phyloP scores from a whole-genome alignment of 2,329 filamentous ascomycete genomes.

The Ambrosiella cleistominuta region DNA sequence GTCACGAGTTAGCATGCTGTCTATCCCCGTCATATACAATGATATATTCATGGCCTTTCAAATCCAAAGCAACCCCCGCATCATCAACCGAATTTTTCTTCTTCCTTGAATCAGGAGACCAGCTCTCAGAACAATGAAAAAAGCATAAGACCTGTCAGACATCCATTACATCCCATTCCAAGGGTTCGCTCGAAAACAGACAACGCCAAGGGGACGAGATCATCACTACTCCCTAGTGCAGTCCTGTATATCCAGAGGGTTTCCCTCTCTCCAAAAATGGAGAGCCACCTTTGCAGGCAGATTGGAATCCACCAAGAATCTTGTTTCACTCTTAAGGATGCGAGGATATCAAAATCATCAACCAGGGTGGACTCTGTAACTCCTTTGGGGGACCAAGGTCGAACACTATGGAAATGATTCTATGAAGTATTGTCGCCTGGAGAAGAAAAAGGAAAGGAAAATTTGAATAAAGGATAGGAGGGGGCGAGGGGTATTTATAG shows the following conservation, averaged over 20 bases:
- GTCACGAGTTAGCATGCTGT: not conserved
- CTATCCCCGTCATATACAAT: too few relatives aligned
- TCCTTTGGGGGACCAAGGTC: slow-evolving; percentile 83
- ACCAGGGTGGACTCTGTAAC: slow-evolving; percentile 90
- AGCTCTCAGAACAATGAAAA: slow-evolving; percentile 29
- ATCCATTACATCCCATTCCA: slow-evolving; percentile 71
- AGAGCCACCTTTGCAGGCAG: slow-evolving; percentile 46
- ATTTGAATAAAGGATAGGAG: not conserved
- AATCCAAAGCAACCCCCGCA: not conserved
- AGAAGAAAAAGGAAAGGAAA: slow-evolving; percentile 12
- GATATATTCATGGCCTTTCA: not conserved
- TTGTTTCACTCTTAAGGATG: slow-evolving; percentile 63
- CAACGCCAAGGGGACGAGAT: slow-evolving; percentile 62
- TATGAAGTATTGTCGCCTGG: slow-evolving; percentile 21
- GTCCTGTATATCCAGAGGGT: slow-evolving; percentile 17
- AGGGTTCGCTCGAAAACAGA: slow-evolving; percentile 60
- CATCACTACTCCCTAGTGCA: slow-evolving; percentile 87
- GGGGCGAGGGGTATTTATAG: slow-evolving; percentile 5
- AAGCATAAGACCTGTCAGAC: slow-evolving; percentile 59
- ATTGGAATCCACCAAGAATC: slow-evolving; percentile 40
- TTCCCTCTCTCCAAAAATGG: slow-evolving; percentile 1
- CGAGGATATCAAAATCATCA: slow-evolving; percentile 78
- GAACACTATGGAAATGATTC: slow-evolving; percentile 99
- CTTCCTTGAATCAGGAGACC: slow-evolving; percentile 34
- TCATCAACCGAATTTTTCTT: not conserved